Percentiles rank a stretch among this genome's conserved stretches.
These are phyloP conservation scores for Penicillium cinerascens DNA, from an alignment of 495 filamentous ascomycete genomes.

Conservation along the genomic window DNA sequence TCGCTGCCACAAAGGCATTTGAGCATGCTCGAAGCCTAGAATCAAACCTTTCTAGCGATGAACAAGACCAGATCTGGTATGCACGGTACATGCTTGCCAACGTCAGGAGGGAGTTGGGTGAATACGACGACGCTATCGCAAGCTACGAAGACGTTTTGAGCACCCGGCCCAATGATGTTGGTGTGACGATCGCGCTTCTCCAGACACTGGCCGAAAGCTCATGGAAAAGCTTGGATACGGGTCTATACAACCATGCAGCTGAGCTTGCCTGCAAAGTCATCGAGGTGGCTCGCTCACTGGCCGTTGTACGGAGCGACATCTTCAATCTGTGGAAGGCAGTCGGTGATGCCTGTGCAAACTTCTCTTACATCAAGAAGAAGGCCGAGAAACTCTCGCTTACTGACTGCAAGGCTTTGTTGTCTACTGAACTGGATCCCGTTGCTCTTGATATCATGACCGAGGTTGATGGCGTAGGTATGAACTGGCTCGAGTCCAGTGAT, in stretches of 20 bases:
- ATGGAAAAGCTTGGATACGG: constrained; percentile 70
- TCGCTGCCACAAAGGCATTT: constrained; percentile 90
- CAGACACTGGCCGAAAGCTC: constrained; percentile 83
- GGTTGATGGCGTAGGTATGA: constrained; percentile 63
- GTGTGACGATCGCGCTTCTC: constrained; percentile 79
- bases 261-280: constrained; percentile 62
- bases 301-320: constrained; percentile 53
- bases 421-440: constrained; percentile 44
- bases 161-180: constrained; percentile 67
- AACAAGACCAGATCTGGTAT: constrained; percentile 77
- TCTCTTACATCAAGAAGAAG: constrained; percentile 69
- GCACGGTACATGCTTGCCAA: constrained; percentile 97
- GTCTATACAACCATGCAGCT: constrained; percentile 76
- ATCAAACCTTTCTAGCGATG: constrained; percentile 29
- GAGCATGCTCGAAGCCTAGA: constrained; percentile 72
- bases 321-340: constrained; percentile 96
- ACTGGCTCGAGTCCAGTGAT: constrained; percentile 43
- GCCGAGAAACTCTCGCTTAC: constrained; percentile 54
- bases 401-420: constrained; percentile 53
- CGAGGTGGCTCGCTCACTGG: constrained; percentile 48
- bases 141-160: constrained; percentile 70
- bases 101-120: constrained; percentile 83
- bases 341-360: constrained; percentile 83
- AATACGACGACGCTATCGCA: constrained; percentile 76
- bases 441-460: constrained; percentile 63